Base-by-base conservation (phyloP, 495 filamentous ascomycete genomes). In the Penicillium taxi region DNA sequence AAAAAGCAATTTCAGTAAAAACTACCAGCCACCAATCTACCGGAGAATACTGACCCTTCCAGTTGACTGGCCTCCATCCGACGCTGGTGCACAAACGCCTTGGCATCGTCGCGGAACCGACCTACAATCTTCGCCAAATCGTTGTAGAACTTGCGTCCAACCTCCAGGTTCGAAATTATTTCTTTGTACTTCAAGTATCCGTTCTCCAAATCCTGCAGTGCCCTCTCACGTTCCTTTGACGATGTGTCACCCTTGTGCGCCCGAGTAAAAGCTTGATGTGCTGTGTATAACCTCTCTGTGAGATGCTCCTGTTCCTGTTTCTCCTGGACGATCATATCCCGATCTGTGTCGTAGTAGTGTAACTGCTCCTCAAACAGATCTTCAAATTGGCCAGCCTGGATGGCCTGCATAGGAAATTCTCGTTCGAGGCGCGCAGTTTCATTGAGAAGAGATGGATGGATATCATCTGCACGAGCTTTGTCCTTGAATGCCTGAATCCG, bases 141-240 rank as follows among this genome's bases (percentile, higher is more conserved):
- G 52, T 98, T 96, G 64, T 96, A 98, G 56, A 98, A 98, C 49
- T 94, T 95, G 26, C 90, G 64, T 1, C 86, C 91, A 0, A 81
- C 83, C 37, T 96, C 86, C 0, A 95, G 63, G 50, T 96, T 93
- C 26, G 73, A 82, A 26, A 93, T 77, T 35, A 96, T 82, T 57
- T 98, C 89, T 59, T 91, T 93, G 61, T 96, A 96, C 61, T 87
- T 91, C 59, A 85, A 72, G 54, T 93, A 95, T 6, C 86, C 91
- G 37, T 87, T 91, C 55, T 96, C 90, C 14, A 98, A 69, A 26
- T 77, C 77, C 56, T 98, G 91, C 16, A 98, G 61, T 0, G 87
- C 87, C 43, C 78, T 74, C 50, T 96, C 90, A 15, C 91, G 75
- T 46, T 94, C 85, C 31, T 74, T 74, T 14, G 77, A 84, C 3